A percentile compares a stretch with the other conserved stretches of the same genome.
These are phyloP conservation scores for Gremmenia infestans DNA, from an alignment of 2,329 filamentous ascomycete species.

Conservation along the genomic window DNA sequence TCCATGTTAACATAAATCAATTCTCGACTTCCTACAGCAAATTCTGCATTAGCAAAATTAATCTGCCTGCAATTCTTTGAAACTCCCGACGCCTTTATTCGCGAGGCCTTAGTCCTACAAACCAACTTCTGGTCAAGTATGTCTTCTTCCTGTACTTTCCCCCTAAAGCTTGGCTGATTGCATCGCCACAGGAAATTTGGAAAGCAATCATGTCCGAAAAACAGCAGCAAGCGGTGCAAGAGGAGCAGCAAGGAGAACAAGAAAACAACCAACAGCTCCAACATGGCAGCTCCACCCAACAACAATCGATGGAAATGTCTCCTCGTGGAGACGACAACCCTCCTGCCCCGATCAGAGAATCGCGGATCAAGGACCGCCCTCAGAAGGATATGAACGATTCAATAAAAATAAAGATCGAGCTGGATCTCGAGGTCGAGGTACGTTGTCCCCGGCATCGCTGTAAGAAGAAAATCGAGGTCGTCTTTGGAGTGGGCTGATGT, in stretches of 20 bases:
- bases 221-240: neutral
- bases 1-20: too few relatives aligned
- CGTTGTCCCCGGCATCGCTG: neutral
- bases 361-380: conserved; percentile 32
- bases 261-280: neutral
- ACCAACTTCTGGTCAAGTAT: neutral
- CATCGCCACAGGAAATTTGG: neutral
- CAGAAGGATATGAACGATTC: conserved; percentile 15
- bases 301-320: neutral
- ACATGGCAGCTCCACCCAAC: neutral
- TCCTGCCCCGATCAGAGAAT: conserved; percentile 20
- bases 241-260: neutral
- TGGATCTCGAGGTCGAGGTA: conserved; percentile 32
- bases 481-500: conserved; percentile 4
- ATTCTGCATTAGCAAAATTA: too few relatives aligned
- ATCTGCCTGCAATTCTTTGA: too few relatives aligned
- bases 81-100: too few relatives aligned
- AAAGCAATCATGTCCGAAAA: neutral
- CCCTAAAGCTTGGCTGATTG: neutral
- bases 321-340: conserved; percentile 5
- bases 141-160: neutral
- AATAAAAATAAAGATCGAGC: conserved; percentile 27
- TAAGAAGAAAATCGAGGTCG: neutral
- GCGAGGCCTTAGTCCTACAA: too few relatives aligned
- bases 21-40: too few relatives aligned